These are phyloP conservation scores for Aspergillus awamori DNA, from an alignment of 2,329 filamentous ascomycete genomes.

Conservation along the genomic window DNA sequence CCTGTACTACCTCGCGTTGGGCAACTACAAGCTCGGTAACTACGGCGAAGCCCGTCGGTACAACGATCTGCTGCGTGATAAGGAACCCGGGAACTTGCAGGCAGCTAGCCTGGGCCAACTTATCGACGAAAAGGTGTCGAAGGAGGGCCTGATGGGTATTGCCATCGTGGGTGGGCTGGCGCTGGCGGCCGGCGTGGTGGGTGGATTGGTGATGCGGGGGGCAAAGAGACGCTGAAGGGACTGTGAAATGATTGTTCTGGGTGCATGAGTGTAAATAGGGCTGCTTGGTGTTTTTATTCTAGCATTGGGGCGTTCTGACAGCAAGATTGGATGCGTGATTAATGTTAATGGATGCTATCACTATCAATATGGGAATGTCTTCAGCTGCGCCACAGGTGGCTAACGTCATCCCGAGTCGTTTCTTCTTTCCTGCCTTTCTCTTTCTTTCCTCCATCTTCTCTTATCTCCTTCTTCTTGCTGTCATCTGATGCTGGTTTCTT, in stretches of 20 bases:
- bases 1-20: slow-evolving; percentile 94
- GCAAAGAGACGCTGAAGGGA: slow-evolving; percentile 59
- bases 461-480: neutral
- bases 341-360: neutral
- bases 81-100: slow-evolving; percentile 90
- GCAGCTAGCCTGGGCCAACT: slow-evolving; percentile 80
- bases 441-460: slow-evolving; percentile 1
- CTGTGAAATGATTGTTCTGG: neutral
- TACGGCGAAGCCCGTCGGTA: slow-evolving; percentile 93
- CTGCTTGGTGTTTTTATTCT: neutral
- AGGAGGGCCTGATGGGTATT: slow-evolving; percentile 89
- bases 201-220: slow-evolving; percentile 81
- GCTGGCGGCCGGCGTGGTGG: slow-evolving; percentile 89
- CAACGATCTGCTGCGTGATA: slow-evolving; percentile 87
- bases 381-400: slow-evolving; percentile 3
- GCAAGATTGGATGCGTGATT: slow-evolving; percentile 9
- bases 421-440: neutral
- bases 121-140: slow-evolving; percentile 95
- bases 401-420: slow-evolving; percentile 15
- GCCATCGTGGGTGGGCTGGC: slow-evolving; percentile 93
- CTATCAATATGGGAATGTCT: too few relatives aligned
- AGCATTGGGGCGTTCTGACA: slow-evolving; percentile 6
- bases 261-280: neutral
- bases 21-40: slow-evolving; percentile 98
- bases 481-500: neutral